Percentiles rank a stretch among this genome's conserved stretches.
Evolutionary conservation across 768 basidiomycete genomes (phyloP).

Genomic region (Mycena sanguinolenta): DNA sequence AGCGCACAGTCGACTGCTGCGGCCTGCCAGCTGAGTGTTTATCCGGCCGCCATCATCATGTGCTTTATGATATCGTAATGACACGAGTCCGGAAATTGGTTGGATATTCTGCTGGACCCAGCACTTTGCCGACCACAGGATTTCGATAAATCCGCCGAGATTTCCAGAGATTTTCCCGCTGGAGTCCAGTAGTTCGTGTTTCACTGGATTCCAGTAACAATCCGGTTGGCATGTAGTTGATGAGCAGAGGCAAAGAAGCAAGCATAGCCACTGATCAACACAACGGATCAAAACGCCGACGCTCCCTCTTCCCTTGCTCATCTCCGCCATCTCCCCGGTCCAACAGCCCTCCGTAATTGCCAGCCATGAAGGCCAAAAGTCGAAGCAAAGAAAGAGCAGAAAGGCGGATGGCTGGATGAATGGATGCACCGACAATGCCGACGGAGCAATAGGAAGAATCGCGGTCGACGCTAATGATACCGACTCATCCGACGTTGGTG

Average conservation of each 20-base stretch:
- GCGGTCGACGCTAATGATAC: background rate
- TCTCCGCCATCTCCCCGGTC: background rate
- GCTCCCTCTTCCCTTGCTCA: background rate
- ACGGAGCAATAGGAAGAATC: background rate
- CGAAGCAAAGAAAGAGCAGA: background rate
- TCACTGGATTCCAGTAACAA: too few species aligned
- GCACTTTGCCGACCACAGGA: too few species aligned
- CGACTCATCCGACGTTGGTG: background rate
- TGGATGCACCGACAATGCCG: constrained; percentile 2
- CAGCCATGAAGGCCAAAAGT: background rate
- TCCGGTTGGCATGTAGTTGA: background rate
- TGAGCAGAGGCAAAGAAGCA: background rate
- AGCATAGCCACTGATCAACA: background rate
- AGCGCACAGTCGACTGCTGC: too few species aligned
- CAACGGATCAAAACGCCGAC: too few species aligned
- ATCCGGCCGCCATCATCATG: too few species aligned
- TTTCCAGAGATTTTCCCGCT: too few species aligned
- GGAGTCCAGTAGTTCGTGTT: too few species aligned
- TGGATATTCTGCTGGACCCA: too few species aligned
- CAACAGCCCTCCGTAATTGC: background rate
- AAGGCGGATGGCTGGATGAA: constrained; percentile 2
- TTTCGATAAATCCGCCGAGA: too few species aligned
- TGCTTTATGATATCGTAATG: too few species aligned
- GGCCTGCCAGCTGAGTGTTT: too few species aligned
- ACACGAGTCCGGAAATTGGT: too few species aligned